Evolutionary conservation across 75 land plant species (phyloP).

Genomic region (Azolla pinnata): DNA sequence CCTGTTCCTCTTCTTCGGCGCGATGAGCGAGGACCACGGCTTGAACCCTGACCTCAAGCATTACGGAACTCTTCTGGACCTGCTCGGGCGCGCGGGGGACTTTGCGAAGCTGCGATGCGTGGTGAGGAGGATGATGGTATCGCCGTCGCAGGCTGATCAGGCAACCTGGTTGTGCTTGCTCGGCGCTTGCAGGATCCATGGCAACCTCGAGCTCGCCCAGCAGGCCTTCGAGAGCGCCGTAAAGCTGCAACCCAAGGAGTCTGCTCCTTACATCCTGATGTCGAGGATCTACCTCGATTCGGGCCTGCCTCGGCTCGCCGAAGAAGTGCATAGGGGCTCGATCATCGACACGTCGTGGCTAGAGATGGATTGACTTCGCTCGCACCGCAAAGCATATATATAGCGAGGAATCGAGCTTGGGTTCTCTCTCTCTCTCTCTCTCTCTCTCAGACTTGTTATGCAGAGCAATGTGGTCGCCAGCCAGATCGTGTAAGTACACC

Average conservation of each 20-base stretch:
- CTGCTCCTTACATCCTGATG: background rate
- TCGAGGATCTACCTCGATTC: background rate
- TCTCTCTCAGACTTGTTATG: no score
- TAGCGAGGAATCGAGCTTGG: no score
- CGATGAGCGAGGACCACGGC: background rate
- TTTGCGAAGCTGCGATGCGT: constrained; percentile 20
- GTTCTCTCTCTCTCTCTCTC: no score
- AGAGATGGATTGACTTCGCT: background rate
- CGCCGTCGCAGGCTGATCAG: constrained; percentile 18
- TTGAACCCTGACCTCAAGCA: background rate
- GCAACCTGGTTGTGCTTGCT: constrained; percentile 30
- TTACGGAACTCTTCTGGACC: background rate
- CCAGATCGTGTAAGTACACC: no score
- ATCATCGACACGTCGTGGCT: background rate
- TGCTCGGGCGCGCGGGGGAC: constrained; percentile 1
- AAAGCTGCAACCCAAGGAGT: background rate
- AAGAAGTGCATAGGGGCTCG: background rate
- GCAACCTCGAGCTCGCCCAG: constrained; percentile 14
- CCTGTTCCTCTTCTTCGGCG: background rate
- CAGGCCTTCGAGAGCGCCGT: background rate
- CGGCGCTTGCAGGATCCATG: constrained; percentile 34
- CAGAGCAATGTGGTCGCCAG: no score
- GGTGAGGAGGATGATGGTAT: constrained; percentile 18
- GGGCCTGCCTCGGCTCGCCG: background rate
- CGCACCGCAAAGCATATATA: no score